Conservation (phyloP, 352 stramenopile genomes). For the Achlya hypogyna region DNA sequence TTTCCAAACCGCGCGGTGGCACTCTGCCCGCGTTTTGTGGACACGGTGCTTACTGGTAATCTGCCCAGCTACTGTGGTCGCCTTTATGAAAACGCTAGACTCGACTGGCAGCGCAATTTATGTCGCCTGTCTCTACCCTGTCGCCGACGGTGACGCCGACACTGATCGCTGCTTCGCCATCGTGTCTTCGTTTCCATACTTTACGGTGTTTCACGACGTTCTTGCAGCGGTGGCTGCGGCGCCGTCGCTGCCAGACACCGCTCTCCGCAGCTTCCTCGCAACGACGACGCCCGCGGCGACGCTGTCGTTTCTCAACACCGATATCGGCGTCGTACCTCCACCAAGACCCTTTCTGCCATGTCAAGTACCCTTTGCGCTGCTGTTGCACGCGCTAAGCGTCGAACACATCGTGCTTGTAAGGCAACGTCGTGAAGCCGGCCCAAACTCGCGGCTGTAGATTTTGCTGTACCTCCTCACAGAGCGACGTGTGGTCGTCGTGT, state of each 20-base stretch:
- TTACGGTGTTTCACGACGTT: constrained; percentile 41
- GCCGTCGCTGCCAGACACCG: not conserved
- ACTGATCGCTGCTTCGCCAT: constrained; percentile 57
- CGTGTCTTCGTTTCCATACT: constrained; percentile 36
- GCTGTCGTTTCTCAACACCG: not conserved
- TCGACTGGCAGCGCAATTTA: constrained; percentile 47
- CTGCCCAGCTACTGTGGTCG: not conserved
- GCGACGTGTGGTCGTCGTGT: constrained; percentile 58
- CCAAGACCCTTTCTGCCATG: constrained; percentile 33
- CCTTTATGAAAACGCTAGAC: constrained; percentile 23
- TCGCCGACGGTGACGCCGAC: constrained; percentile 35
- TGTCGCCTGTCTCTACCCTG: constrained; percentile 46
- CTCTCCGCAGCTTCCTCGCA: not conserved
- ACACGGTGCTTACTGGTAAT: constrained; percentile 59
- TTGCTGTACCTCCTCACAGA: constrained; percentile 56
- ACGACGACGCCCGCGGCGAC: not conserved
- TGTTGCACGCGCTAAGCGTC: constrained; percentile 55
- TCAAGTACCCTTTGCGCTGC: constrained; percentile 58
- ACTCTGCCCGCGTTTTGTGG: constrained; percentile 39
- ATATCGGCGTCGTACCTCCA: not conserved
- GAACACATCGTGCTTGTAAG: constrained; percentile 60
- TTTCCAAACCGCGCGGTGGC: constrained; percentile 52
- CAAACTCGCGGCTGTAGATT: not conserved
- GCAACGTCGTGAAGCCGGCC: not conserved
- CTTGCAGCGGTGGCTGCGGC: constrained; percentile 15